A percentile compares a stretch with the other conserved stretches of the same genome.
Evolutionary conservation across 106 monocot species (phyloP).

Genomic region (Apostasia ramifera): DNA sequence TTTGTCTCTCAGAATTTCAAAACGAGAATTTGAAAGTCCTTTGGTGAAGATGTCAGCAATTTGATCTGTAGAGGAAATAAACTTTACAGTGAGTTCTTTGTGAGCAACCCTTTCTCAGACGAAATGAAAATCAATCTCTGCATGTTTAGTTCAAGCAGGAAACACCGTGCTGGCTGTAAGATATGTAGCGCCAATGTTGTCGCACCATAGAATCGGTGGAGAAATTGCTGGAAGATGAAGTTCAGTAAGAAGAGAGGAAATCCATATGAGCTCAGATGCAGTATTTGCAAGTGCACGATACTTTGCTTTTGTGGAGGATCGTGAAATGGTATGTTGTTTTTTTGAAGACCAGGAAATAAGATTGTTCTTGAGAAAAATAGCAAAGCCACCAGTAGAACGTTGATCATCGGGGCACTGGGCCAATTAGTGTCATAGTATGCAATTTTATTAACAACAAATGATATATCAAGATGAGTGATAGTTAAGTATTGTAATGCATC

Average conservation of each 20-base stretch:
- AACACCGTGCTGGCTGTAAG: slow-evolving; percentile 1
- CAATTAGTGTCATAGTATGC: slow-evolving; percentile 9
- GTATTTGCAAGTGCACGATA: background rate
- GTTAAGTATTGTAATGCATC: no score
- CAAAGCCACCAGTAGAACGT: background rate
- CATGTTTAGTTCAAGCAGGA: slow-evolving; percentile 8
- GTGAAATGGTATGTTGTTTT: slow-evolving; percentile 4
- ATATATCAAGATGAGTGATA: no score
- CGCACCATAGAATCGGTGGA: background rate
- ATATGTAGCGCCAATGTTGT: slow-evolving; percentile 6
- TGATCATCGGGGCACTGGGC: background rate
- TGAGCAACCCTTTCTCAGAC: slow-evolving; percentile 1
- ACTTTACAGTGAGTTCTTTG: background rate
- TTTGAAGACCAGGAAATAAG: slow-evolving; percentile 4
- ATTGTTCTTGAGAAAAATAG: background rate
- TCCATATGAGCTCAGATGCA: background rate
- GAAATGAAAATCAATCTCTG: slow-evolving; percentile 12
- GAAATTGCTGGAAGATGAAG: background rate
- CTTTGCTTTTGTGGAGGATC: slow-evolving; percentile 7
- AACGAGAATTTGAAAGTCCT: background rate
- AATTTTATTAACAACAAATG: background rate
- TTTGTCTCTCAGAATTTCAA: background rate
- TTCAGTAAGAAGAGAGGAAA: background rate
- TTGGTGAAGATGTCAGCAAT: slow-evolving; percentile 3
- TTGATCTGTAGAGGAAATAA: slow-evolving; percentile 4